Percentiles rank a stretch among this genome's conserved stretches.
These are phyloP conservation scores for Artemisia argyi DNA, from an alignment of 129 eudicot genomes.

Conservation along the genomic window DNA sequence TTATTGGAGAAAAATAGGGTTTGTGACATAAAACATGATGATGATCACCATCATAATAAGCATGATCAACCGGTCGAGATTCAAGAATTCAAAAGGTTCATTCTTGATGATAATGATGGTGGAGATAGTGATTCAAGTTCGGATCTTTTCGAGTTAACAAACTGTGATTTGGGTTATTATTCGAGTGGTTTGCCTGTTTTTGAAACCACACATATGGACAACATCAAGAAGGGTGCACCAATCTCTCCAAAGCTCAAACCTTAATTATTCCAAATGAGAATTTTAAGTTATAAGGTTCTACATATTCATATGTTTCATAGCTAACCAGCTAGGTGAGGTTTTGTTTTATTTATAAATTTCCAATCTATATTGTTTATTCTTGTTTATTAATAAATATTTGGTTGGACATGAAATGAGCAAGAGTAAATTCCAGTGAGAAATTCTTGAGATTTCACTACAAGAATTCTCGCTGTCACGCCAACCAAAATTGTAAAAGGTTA, in stretches of 20 bases:
- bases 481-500: not conserved
- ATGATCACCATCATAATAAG: conserved; percentile 28
- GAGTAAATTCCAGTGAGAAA: not conserved
- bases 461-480: not conserved
- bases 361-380: conserved; percentile 9
- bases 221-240: conserved; percentile 65
- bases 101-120: conserved; percentile 54
- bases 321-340: not conserved
- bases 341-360: conserved; percentile 9
- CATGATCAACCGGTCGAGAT: conserved; percentile 40
- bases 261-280: conserved; percentile 1
- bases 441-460: not conserved
- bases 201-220: conserved; percentile 77
- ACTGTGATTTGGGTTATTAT: conserved; percentile 67
- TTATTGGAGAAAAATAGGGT: conserved; percentile 30
- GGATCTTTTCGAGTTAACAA: conserved; percentile 84
- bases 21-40: conserved; percentile 30
- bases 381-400: conserved; percentile 27
- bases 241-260: conserved; percentile 27
- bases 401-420: conserved; percentile 21
- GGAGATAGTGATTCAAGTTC: conserved; percentile 97
- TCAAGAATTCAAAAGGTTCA: conserved; percentile 43
- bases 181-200: conserved; percentile 84
- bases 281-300: not conserved
- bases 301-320: conserved; percentile 8